phyloP scores from a whole-genome alignment of 768 basidiomycete species.

The Macrolepiota dolichaula region DNA sequence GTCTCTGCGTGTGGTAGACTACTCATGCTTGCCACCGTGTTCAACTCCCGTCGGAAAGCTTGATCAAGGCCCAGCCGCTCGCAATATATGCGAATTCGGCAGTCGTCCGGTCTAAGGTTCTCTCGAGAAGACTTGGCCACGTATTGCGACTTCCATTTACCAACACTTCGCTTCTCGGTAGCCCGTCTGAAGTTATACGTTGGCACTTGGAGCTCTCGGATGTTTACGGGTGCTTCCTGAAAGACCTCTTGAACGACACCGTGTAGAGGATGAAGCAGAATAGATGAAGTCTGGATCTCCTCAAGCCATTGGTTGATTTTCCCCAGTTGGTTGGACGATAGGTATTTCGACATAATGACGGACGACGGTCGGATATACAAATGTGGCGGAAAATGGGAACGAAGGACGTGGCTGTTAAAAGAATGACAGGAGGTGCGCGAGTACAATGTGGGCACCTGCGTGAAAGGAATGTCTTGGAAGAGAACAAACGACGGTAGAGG shows the following conservation, averaged over 20 bases:
- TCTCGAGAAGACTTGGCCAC: background rate
- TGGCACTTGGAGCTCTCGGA: background rate
- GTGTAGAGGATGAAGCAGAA: slow-evolving; percentile 6
- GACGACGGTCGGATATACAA: background rate
- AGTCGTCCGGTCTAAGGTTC: background rate
- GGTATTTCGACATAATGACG: slow-evolving; percentile 5
- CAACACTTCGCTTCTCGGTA: background rate
- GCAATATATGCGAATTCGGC: background rate
- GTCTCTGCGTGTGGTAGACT: slow-evolving; percentile 2
- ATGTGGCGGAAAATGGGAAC: too few relatives aligned
- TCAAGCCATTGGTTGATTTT: slow-evolving; percentile 8
- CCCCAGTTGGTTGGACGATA: background rate
- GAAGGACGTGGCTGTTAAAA: background rate
- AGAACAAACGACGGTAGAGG: background rate
- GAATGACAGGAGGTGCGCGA: background rate
- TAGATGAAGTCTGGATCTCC: slow-evolving; percentile 3
- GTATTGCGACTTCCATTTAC: slow-evolving; percentile 9
- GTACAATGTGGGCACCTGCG: background rate
- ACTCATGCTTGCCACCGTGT: slow-evolving; percentile 6
- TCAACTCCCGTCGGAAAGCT: slow-evolving; percentile 5
- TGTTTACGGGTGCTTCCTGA: background rate
- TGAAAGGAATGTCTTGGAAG: background rate
- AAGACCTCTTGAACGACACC: slow-evolving; percentile 1
- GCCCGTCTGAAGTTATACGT: slow-evolving; percentile 1
- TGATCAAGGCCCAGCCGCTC: background rate